phyloP scores from a whole-genome alignment of 2,329 filamentous ascomycete genomes.

The Pyrenophora teres region DNA sequence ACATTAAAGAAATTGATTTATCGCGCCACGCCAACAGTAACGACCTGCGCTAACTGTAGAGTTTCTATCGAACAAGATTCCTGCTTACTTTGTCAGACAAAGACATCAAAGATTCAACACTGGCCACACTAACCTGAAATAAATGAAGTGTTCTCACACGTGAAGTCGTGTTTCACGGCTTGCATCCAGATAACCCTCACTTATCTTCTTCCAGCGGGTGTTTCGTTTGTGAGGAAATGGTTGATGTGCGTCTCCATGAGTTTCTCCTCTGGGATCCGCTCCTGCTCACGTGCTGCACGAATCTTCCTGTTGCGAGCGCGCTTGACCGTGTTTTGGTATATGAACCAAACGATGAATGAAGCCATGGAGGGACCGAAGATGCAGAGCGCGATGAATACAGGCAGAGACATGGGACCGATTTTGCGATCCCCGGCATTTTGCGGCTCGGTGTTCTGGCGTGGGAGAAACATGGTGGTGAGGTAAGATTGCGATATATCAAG shows the following conservation, averaged over 20 bases:
- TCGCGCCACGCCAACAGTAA: too few species aligned
- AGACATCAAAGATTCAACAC: too few species aligned
- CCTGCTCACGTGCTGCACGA: not conserved
- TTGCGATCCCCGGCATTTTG: slow-evolving; percentile 5
- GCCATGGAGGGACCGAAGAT: slow-evolving; percentile 13
- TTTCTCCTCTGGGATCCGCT: not conserved
- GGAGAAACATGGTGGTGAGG: not conserved
- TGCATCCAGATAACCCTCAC: not conserved
- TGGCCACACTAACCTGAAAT: too few species aligned
- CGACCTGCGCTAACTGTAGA: too few species aligned
- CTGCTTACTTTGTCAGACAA: too few species aligned
- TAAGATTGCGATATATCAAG: not conserved
- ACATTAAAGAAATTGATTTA: too few species aligned
- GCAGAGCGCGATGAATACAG: slow-evolving; percentile 13
- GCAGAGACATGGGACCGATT: slow-evolving; percentile 9
- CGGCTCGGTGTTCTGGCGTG: not conserved
- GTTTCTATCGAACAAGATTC: too few species aligned
- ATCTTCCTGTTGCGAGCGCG: slow-evolving; percentile 1
- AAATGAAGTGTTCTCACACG: too few species aligned
- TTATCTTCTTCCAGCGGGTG: not conserved
- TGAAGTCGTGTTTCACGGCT: too few species aligned
- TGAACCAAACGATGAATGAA: slow-evolving; percentile 5
- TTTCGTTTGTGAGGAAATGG: not conserved
- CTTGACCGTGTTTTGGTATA: not conserved
- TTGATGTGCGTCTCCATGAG: slow-evolving; percentile 10